These are phyloP conservation scores for Trichoderma afroharzianum DNA, from an alignment of 2,329 filamentous ascomycete genomes.

Conservation along the genomic window DNA sequence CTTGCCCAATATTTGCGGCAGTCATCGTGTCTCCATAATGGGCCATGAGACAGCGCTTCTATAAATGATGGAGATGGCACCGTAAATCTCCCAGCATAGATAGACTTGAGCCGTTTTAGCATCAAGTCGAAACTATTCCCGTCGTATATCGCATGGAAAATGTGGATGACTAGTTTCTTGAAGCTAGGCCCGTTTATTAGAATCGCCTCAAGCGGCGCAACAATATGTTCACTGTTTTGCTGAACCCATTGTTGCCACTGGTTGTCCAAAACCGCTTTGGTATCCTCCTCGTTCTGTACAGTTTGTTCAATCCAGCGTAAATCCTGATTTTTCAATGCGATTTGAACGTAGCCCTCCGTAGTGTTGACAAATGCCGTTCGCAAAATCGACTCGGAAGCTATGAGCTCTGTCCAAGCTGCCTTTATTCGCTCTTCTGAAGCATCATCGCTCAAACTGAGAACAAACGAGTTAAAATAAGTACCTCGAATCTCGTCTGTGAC, in stretches of 20 bases:
- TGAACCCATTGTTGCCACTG: conserved; percentile 50
- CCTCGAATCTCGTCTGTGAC: conserved; percentile 49
- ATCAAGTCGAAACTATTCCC: conserved; percentile 72
- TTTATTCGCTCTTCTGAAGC: conserved; percentile 48
- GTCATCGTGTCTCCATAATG: conserved; percentile 47
- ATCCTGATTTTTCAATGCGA: conserved; percentile 48
- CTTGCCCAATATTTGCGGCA: conserved; percentile 63
- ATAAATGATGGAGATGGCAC: conserved; percentile 55
- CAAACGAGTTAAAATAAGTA: conserved; percentile 76
- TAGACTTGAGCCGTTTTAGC: conserved; percentile 50
- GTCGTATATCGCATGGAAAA: conserved; percentile 88
- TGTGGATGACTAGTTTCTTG: conserved; percentile 55
- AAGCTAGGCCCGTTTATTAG: conserved; percentile 31
- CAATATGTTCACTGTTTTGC: conserved; percentile 47
- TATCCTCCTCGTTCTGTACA: conserved; percentile 26
- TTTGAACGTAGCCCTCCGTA: conserved; percentile 72
- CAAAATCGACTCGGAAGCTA: conserved; percentile 58
- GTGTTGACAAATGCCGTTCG: conserved; percentile 71
- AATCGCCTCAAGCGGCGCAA: conserved; percentile 50
- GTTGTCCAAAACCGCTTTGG: conserved; percentile 34
- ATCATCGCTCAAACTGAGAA: conserved; percentile 48
- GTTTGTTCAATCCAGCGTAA: conserved; percentile 44
- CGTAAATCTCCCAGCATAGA: conserved; percentile 22
- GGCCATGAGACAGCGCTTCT: conserved; percentile 65
- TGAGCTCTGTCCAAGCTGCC: conserved; percentile 54